Evolutionary conservation across 2,329 filamentous ascomycete genomes (phyloP), one percentile per base, ranked within the genome.

Genomic region (Apiospora marii): DNA sequence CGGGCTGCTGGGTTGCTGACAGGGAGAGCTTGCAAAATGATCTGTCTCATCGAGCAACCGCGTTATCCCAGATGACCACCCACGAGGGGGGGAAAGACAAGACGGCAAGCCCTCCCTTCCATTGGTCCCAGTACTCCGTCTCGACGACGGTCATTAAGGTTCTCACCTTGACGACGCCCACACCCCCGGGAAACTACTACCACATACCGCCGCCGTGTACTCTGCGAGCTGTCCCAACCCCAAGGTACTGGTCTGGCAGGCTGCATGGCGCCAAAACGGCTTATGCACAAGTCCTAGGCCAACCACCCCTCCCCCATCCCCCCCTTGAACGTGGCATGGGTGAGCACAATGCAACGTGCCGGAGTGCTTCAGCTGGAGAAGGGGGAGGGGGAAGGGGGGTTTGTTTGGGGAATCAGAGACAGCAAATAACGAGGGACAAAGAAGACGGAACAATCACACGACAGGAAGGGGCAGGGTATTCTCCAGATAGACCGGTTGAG

Each of bases 111-210:
- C 27, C 27, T 30, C 27, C 27, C 27, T 30, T 30, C 27, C 27
- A 64, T 64, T 64, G 58, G 58, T 64, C 58, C 58, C 58, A 64
- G 58, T 13, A 22, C 19, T 41, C 22, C 34, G 58, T 64, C 22
- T 64, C 30, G 58, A 64, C 58, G 58, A 64, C 58, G 41, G n/a
- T n/a, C 58, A 64, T 41, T 64, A 64, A 64, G 58, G 58, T 64
- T 64, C 58, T 64, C 22, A 64, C 58, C 34, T 22, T 61, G 22
- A 58, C 58, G 22, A 64, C 58, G 22, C 22, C 58, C 34, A 64
- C 30, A n/a, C 34, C 34, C 58, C 34, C n/a, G 58, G 58, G 58
- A 41, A 64, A 34, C 34, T 41, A 64, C 37, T 41, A 64, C 34
- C 30, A 64, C 37, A 64, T 41, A 41, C 37, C 37, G 37, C 19